Base-by-base conservation (phyloP, 176 grass and related monocot species). In the Canna indica region DNA sequence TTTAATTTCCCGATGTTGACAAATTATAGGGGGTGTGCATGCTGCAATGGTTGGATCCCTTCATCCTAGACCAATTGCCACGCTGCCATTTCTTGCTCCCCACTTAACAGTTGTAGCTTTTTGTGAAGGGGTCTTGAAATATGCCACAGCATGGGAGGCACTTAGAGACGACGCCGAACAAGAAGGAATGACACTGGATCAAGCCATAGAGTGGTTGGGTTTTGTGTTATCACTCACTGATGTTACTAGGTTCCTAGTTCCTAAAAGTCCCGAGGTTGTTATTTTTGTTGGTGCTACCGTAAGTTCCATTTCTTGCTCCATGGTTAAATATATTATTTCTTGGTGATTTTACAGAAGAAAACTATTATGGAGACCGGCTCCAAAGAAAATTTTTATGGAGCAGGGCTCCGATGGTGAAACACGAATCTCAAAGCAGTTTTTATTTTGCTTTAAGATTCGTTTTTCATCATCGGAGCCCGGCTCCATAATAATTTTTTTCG, bases 21-120 rank as follows among this genome's bases (percentile, higher is more conserved):
- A 71, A 79, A 67, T 33, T 72, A 54, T 28, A 93, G 94, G 89
- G 33, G 94, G 86, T 58, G 94, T 93, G 32, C 94, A 93, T 81
- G 94, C 94, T 81, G 94, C 94, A 45, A 93, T 99, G 94, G 94
- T 99, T 47, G 94, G 89, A 67, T 84, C 94, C 65, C 78, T 93
- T 47, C 89, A 97, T 69, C 94, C 94, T 70, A 85, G 83, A 18
- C 88, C 94, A 76, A 83, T 97, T 81, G 94, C 89, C 22, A 97
- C 89, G 10, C 80, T 97, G 36, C 94, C 94, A 58, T 97, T 97
- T 85, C 88, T 97, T 35, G 88, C 89, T 76, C 94, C 89, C 53
- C 89, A 97, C 61, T 97, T 84, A 70, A 86, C 94, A 27, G 94
- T 92, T 3, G 94, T 92, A 59, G 85, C 94, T 68, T 97, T 97